Percentiles rank a stretch among this genome's conserved stretches.
Evolutionary conservation across 805 yeast species (phyloP).

Genomic region (Torulaspora gathmanii): DNA sequence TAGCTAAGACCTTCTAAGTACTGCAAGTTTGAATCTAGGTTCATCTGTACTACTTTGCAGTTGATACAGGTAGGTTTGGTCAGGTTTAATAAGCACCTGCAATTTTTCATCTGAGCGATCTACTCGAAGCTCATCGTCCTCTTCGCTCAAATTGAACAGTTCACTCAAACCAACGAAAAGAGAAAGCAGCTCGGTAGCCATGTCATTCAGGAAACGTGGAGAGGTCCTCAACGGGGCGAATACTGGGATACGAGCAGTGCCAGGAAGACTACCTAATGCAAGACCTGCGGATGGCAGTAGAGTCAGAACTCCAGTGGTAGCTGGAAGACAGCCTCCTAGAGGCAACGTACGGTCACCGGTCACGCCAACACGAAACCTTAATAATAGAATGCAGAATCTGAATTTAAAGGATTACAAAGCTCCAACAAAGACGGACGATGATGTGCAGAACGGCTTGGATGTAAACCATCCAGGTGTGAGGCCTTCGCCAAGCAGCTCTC

Average conservation of each 20-base stretch:
- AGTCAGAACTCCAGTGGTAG: constrained; percentile 8
- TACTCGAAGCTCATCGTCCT: background rate
- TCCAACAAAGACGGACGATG: background rate
- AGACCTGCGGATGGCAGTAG: constrained; percentile 8
- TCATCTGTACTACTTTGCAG: background rate
- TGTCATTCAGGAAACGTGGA: constrained; percentile 59
- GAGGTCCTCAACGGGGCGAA: constrained; percentile 38
- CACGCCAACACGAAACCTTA: background rate
- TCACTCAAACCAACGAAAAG: too few relatives aligned
- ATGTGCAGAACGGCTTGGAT: background rate
- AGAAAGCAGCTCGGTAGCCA: constrained; percentile 15
- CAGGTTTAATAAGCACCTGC: background rate
- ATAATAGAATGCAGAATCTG: background rate
- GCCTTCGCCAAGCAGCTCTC: constrained; percentile 72
- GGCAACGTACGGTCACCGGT: background rate
- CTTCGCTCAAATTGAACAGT: too few relatives aligned
- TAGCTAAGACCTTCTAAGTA: too few relatives aligned
- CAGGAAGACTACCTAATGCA: constrained; percentile 19
- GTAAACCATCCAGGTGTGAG: constrained; percentile 52
- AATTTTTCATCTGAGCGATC: background rate
- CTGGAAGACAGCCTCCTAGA: background rate
- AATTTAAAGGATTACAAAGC: constrained; percentile 1
- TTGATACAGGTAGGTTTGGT: background rate
- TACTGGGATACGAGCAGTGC: constrained; percentile 15
- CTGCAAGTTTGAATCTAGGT: background rate